Percentiles rank a stretch among this genome's conserved stretches.
These are phyloP conservation scores for Artomyces pyxidatus DNA, from an alignment of 768 basidiomycete genomes.

Conservation along the genomic window DNA sequence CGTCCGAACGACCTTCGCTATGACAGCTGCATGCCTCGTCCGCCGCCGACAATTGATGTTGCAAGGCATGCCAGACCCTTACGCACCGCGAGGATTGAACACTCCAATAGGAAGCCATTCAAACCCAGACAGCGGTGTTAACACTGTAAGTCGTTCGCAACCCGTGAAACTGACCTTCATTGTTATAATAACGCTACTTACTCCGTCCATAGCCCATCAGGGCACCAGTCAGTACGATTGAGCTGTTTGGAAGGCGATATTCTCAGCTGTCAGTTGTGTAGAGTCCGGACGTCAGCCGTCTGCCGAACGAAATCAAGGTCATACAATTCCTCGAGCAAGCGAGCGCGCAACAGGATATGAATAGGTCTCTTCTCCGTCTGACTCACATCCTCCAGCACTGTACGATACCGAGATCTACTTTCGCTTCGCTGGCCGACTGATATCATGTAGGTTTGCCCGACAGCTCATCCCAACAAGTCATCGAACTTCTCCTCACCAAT, in stretches of 20 bases:
- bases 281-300: slow-evolving; percentile 17
- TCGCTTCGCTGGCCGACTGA: not conserved
- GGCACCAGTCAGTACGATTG: slow-evolving; percentile 7
- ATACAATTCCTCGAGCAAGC: slow-evolving; percentile 64
- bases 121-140: slow-evolving; percentile 31
- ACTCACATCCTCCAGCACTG: slow-evolving; percentile 79
- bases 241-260: not conserved
- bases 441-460: slow-evolving; percentile 47
- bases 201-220: slow-evolving; percentile 16
- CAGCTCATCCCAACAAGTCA: slow-evolving; percentile 66
- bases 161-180: not conserved
- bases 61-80: slow-evolving; percentile 72
- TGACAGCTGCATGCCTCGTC: slow-evolving; percentile 88
- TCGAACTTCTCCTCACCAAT: slow-evolving; percentile 75
- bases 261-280: not conserved
- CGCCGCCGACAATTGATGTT: slow-evolving; percentile 61
- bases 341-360: slow-evolving; percentile 72
- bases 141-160: slow-evolving; percentile 33
- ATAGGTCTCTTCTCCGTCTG: slow-evolving; percentile 63
- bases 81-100: slow-evolving; percentile 34
- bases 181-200: not conserved
- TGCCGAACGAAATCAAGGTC: slow-evolving; percentile 49
- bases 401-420: slow-evolving; percentile 24
- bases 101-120: slow-evolving; percentile 7
- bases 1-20: slow-evolving; percentile 92